Percentiles rank a stretch among this genome's conserved stretches.
These are phyloP conservation scores for Irpex lacteus DNA, from an alignment of 1,284 basidiomycete species.

Conservation along the genomic window DNA sequence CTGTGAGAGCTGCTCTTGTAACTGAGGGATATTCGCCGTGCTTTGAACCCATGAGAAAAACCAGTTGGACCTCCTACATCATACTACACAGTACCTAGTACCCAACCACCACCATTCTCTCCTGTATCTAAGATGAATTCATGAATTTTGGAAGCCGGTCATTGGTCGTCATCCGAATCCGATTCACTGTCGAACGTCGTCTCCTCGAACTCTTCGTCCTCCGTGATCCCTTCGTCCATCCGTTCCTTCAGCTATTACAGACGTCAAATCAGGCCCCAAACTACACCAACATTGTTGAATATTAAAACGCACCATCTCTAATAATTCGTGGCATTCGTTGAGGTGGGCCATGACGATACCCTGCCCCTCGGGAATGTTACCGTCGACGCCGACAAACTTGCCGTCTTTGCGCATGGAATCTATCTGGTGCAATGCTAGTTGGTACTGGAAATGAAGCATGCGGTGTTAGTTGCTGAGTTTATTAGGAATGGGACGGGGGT, in stretches of 20 bases:
- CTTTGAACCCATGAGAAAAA: too few relatives aligned
- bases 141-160: neutral
- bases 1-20: too few relatives aligned
- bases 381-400: constrained; percentile 84
- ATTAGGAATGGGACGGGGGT: neutral
- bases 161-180: constrained; percentile 20
- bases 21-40: too few relatives aligned
- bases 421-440: constrained; percentile 94
- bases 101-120: neutral
- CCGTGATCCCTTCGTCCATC: constrained; percentile 66
- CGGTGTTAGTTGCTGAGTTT: neutral
- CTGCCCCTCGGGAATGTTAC: constrained; percentile 91
- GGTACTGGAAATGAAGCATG: constrained; percentile 58
- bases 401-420: constrained; percentile 92
- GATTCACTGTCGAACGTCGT: constrained; percentile 25
- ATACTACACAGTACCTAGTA: neutral
- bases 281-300: neutral
- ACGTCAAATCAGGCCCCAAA: constrained; percentile 1
- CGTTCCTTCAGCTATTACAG: constrained; percentile 66
- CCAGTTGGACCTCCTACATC: neutral
- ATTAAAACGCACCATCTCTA: constrained; percentile 73
- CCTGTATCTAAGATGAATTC: neutral
- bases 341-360: constrained; percentile 96
- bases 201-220: constrained; percentile 32
- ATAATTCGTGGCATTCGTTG: constrained; percentile 93